Percentiles rank a stretch among this genome's conserved stretches.
These are phyloP conservation scores for Acer negundo DNA, from an alignment of 345 rosid genomes.

Conservation along the genomic window DNA sequence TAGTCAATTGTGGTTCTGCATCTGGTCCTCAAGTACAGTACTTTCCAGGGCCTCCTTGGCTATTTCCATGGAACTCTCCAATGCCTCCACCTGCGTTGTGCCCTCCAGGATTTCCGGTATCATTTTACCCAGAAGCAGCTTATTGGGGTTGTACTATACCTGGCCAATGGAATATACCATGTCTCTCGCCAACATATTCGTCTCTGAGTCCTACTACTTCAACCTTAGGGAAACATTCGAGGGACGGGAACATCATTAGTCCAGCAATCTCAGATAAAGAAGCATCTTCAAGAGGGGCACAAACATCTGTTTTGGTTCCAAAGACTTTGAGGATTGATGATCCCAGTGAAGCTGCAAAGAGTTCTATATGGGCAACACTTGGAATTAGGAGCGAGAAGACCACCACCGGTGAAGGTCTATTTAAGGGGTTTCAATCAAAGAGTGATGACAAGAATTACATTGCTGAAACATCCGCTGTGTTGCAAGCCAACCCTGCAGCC, in stretches of 20 bases:
- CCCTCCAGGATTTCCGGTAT: constrained; percentile 39
- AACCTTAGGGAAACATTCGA: constrained; percentile 61
- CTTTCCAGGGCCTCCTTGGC: constrained; percentile 47
- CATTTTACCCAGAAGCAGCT: constrained; percentile 49
- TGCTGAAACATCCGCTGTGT: constrained; percentile 34
- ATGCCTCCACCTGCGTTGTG: constrained; percentile 38
- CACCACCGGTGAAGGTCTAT: constrained; percentile 38
- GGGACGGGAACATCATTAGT: constrained; percentile 41
- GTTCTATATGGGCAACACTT: constrained; percentile 44
- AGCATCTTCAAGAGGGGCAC: constrained; percentile 22
- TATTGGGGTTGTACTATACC: constrained; percentile 49
- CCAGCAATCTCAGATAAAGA: constrained; percentile 21
- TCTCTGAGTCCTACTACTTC: constrained; percentile 34
- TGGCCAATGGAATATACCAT: constrained; percentile 23
- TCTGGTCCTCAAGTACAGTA: constrained; percentile 33
- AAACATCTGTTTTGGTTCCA: constrained; percentile 30
- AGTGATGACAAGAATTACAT: constrained; percentile 26
- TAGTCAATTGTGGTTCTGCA: constrained; percentile 7
- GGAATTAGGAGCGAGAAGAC: constrained; percentile 40
- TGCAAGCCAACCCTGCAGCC: constrained; percentile 84
- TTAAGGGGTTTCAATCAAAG: constrained; percentile 51
- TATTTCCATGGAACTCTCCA: constrained; percentile 48
- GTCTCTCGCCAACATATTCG: constrained; percentile 27
- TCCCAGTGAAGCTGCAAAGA: constrained; percentile 34
- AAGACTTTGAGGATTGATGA: constrained; percentile 48